These are phyloP conservation scores for Sordariomycetes sp. DNA, from an alignment of 2,329 filamentous ascomycete species.

Conservation along the genomic window DNA sequence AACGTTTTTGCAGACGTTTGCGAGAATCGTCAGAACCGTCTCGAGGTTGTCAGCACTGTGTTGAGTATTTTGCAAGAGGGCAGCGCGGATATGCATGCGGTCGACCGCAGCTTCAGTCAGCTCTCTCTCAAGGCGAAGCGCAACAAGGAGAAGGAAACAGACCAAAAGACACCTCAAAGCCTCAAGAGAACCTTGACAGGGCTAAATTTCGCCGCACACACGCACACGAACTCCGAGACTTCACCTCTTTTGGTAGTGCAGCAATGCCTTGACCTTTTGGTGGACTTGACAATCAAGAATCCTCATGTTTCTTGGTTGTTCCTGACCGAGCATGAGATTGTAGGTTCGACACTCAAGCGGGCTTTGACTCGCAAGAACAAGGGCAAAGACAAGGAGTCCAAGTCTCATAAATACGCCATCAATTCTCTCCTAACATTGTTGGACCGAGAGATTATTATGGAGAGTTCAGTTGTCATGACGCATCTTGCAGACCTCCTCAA, in stretches of 20 bases:
- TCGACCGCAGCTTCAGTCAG: constrained; percentile 92
- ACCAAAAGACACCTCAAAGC: constrained; percentile 69
- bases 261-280: constrained; percentile 81
- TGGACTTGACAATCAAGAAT: constrained; percentile 76
- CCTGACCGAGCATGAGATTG: constrained; percentile 81
- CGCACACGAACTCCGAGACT: constrained; percentile 67
- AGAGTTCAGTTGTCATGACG: constrained; percentile 96
- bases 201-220: constrained; percentile 29
- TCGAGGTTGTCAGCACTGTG: constrained; percentile 87
- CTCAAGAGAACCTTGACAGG: constrained; percentile 68
- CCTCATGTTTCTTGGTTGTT: constrained; percentile 85
- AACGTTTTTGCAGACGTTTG: constrained; percentile 85
- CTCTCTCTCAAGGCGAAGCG: constrained; percentile 87
- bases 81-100: constrained; percentile 82
- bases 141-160: constrained; percentile 52
- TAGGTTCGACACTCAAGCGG: constrained; percentile 66
- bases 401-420: constrained; percentile 78
- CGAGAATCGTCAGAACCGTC: constrained; percentile 90
- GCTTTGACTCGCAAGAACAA: constrained; percentile 77
- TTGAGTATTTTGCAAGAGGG: constrained; percentile 93
- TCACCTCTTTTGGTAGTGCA: constrained; percentile 93
- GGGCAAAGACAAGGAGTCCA: constrained; percentile 79
- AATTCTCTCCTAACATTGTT: constrained; percentile 83
- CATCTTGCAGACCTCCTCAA: constrained; percentile 80
- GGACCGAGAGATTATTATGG: constrained; percentile 91